Conservation (phyloP, 768 basidiomycete genomes). For the Rhodotorula graminis region DNA sequence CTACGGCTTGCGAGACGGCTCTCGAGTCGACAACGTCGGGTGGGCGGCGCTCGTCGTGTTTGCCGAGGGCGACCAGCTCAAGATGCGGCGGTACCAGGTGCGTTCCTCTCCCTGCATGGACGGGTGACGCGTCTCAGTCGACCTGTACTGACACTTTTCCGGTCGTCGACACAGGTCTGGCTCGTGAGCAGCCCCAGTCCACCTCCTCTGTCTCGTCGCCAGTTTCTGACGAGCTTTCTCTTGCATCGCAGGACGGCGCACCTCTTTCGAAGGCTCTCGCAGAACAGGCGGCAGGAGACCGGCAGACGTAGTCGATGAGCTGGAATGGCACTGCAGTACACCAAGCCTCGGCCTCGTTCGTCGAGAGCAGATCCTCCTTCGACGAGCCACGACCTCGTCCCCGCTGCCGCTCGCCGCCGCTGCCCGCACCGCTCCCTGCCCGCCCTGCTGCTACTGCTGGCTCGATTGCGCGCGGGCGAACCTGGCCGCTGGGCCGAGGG, state of each 20-base stretch:
- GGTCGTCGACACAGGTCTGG: conserved; percentile 28
- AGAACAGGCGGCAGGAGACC: neutral
- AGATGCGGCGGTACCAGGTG: conserved; percentile 30
- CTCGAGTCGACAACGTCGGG: conserved; percentile 16
- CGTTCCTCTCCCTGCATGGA: too few relatives aligned
- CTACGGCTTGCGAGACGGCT: conserved; percentile 29
- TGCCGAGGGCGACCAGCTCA: conserved; percentile 1
- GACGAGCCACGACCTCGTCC: too few relatives aligned
- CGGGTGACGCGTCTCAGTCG: too few relatives aligned
- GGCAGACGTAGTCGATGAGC: neutral
- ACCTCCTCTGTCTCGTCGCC: too few relatives aligned
- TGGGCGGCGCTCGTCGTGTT: conserved; percentile 27
- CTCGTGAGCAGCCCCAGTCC: neutral
- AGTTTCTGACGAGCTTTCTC: neutral
- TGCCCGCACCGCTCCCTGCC: too few relatives aligned
- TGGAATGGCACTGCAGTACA: neutral
- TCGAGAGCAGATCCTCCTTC: too few relatives aligned
- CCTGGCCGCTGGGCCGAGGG: too few relatives aligned
- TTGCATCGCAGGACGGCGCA: conserved; percentile 21
- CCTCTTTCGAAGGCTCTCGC: conserved; percentile 11
- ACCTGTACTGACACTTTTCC: too few relatives aligned
- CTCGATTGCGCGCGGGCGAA: too few relatives aligned
- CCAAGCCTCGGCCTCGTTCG: too few relatives aligned
- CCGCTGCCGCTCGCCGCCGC: too few relatives aligned
- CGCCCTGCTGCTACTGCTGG: too few relatives aligned